phyloP scores from a whole-genome alignment of 1,139 yeast genomes.

The Yamadazyma trypodendri region DNA sequence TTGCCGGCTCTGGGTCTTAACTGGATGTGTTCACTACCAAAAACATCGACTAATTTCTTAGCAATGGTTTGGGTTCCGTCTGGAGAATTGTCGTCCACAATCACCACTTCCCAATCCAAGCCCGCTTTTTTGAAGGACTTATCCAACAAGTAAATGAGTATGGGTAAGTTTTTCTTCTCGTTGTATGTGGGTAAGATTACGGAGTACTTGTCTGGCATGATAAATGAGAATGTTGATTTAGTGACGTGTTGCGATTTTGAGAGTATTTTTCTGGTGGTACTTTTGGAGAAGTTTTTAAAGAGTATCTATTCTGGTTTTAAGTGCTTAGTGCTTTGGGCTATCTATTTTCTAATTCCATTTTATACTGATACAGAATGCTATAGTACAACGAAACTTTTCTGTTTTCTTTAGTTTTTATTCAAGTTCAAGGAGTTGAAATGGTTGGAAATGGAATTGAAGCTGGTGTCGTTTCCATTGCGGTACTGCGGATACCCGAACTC shows the following conservation, averaged over 20 bases:
- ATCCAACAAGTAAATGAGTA: slow-evolving; percentile 68
- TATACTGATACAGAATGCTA: no score
- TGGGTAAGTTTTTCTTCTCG: slow-evolving; percentile 70
- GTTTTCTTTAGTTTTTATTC: slow-evolving; percentile 17
- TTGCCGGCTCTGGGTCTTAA: slow-evolving; percentile 77
- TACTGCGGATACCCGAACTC: slow-evolving; percentile 18
- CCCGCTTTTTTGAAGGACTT: slow-evolving; percentile 63
- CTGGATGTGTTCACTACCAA: slow-evolving; percentile 63
- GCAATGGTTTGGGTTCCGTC: slow-evolving; percentile 82
- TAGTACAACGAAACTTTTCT: no score
- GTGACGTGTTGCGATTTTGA: neutral
- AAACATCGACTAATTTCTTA: slow-evolving; percentile 58
- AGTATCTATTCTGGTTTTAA: neutral
- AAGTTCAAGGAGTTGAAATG: slow-evolving; percentile 40
- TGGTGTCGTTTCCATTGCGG: slow-evolving; percentile 3
- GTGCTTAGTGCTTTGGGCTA: no score
- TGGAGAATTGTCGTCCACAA: slow-evolving; percentile 81
- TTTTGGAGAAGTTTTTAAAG: no score
- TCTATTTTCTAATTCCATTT: no score
- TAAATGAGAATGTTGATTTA: neutral
- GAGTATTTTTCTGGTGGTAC: neutral
- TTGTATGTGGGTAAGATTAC: slow-evolving; percentile 80
- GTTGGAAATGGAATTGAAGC: slow-evolving; percentile 11
- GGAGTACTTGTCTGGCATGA: slow-evolving; percentile 56
- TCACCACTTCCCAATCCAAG: slow-evolving; percentile 74